Percentiles rank a stretch among this genome's conserved stretches.
phyloP scores from a whole-genome alignment of 1,284 basidiomycete species.

The Malassezia restricta region DNA sequence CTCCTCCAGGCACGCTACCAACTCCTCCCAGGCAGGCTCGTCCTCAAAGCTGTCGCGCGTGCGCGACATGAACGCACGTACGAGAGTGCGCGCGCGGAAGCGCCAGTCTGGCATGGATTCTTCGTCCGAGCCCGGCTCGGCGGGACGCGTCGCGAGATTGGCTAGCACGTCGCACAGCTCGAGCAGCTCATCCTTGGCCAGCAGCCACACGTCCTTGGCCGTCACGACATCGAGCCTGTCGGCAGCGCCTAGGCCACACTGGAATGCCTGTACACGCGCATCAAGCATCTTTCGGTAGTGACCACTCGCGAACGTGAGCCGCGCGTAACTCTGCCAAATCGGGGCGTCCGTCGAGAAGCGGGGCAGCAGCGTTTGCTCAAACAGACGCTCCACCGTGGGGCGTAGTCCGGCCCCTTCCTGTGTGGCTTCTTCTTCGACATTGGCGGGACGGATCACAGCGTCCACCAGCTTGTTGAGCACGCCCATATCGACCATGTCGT shows the following conservation, averaged over 20 bases:
- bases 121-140: conserved; percentile 19
- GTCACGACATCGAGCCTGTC: conserved; percentile 9
- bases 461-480: conserved; percentile 77
- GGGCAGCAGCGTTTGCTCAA: conserved; percentile 66
- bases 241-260: conserved; percentile 17
- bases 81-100: conserved; percentile 71
- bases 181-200: conserved; percentile 22
- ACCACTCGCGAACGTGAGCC: conserved; percentile 25
- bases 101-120: conserved; percentile 56
- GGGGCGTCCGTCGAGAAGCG: conserved; percentile 53
- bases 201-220: conserved; percentile 8
- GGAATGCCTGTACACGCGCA: conserved; percentile 28
- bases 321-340: conserved; percentile 32
- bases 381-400: conserved; percentile 57
- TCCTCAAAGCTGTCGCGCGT: conserved; percentile 62
- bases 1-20: conserved; percentile 51
- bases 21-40: conserved; percentile 65
- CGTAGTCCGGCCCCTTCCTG: conserved; percentile 53
- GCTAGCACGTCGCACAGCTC: conserved; percentile 60
- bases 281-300: conserved; percentile 18
- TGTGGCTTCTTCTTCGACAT: conserved; percentile 18
- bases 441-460: conserved; percentile 59
- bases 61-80: conserved; percentile 71
- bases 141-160: conserved; percentile 61
- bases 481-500: conserved; percentile 61